Conservation (phyloP, 345 rosid genomes). For the Eucalyptus polyanthemos region DNA sequence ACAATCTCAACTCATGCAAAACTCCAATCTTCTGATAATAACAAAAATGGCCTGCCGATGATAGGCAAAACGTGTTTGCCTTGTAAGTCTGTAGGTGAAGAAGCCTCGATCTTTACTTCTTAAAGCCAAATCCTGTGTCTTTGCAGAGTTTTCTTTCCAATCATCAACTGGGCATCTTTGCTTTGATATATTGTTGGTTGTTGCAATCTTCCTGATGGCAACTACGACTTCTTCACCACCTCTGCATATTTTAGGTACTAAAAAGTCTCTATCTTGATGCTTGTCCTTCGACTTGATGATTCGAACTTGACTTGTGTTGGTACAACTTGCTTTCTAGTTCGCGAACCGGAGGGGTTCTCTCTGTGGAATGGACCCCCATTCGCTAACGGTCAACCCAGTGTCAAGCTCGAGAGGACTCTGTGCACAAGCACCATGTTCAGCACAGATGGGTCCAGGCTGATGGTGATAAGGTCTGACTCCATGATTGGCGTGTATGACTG, state of each 20-base stretch:
- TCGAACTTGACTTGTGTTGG: background rate
- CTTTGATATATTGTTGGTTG: background rate
- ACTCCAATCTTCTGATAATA: too few species aligned
- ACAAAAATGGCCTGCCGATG: too few species aligned
- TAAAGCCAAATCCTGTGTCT: background rate
- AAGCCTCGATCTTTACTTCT: background rate
- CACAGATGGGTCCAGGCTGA: conserved; percentile 59
- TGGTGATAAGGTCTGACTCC: conserved; percentile 52
- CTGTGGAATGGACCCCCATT: conserved; percentile 91
- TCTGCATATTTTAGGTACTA: conserved; percentile 66
- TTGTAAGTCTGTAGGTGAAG: background rate
- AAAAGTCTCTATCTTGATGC: background rate
- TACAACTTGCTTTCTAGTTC: conserved; percentile 19
- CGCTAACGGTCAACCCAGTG: conserved; percentile 36
- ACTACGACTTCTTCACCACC: conserved; percentile 33
- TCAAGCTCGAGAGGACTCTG: conserved; percentile 46
- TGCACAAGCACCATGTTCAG: conserved; percentile 55
- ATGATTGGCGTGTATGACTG: conserved; percentile 50
- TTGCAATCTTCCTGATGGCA: conserved; percentile 1
- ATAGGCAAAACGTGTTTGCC: too few species aligned
- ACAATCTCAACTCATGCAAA: too few species aligned
- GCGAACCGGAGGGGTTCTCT: conserved; percentile 61
- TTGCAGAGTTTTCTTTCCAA: background rate
- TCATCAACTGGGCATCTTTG: background rate
- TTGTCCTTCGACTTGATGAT: background rate